Percentiles rank a stretch among this genome's conserved stretches.
phyloP scores from a whole-genome alignment of 306 rosid species.

The Cotoneaster glaucophyllus region DNA sequence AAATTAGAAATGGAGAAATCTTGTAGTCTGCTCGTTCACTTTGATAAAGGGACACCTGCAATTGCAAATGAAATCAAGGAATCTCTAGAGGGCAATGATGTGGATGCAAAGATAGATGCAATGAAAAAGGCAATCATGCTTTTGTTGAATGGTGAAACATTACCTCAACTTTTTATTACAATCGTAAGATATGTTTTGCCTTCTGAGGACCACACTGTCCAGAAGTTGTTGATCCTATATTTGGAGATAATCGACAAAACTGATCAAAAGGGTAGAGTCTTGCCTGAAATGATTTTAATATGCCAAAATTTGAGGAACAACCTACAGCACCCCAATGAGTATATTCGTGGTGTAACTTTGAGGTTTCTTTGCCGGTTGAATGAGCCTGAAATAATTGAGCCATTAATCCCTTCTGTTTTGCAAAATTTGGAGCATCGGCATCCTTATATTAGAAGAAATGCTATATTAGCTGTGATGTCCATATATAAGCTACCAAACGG shows the following conservation, averaged over 20 bases:
- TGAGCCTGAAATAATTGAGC: conserved; percentile 66
- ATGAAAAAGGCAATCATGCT: conserved; percentile 66
- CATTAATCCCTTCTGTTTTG: conserved; percentile 56
- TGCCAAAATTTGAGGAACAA: conserved; percentile 76
- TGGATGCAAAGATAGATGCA: conserved; percentile 48
- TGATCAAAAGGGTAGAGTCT: conserved; percentile 54
- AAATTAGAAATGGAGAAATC: conserved; percentile 51
- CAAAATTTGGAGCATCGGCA: conserved; percentile 65
- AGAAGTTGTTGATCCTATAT: conserved; percentile 63
- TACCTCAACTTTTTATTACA: conserved; percentile 74
- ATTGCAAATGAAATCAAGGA: conserved; percentile 68
- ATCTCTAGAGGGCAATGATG: conserved; percentile 56
- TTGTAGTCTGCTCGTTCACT: conserved; percentile 55
- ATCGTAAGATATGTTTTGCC: conserved; percentile 71
- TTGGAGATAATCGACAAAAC: conserved; percentile 72
- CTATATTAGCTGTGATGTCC: conserved; percentile 66
- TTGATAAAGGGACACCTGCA: conserved; percentile 66
- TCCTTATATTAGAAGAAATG: conserved; percentile 60
- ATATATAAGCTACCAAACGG: conserved; percentile 61
- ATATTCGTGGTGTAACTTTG: conserved; percentile 67
- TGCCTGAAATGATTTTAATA: conserved; percentile 74
- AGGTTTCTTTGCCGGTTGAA: conserved; percentile 72
- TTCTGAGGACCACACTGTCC: conserved; percentile 72
- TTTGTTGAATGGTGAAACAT: conserved; percentile 60
- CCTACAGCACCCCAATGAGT: conserved; percentile 68